phyloP scores from a whole-genome alignment of 106 monocot species.

The Ottelia alismoides region DNA sequence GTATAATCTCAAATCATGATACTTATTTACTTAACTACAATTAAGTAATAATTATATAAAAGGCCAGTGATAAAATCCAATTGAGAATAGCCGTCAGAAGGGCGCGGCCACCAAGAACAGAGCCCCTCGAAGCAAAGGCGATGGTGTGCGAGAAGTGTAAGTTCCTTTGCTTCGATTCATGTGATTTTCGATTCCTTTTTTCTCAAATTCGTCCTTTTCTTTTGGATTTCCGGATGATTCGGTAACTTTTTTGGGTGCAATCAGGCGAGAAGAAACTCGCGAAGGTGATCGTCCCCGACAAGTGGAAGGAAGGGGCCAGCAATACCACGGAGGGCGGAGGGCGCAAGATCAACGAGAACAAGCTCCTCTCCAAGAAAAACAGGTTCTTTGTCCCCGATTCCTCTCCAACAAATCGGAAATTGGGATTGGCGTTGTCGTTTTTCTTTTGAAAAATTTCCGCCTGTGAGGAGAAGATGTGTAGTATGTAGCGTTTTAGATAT shows the following conservation, averaged over 20 bases:
- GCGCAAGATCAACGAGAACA: slow-evolving; percentile 99
- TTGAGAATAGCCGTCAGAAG: neutral
- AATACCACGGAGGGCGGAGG: slow-evolving; percentile 93
- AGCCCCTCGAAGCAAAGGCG: neutral
- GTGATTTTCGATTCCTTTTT: neutral
- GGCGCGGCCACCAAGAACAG: neutral
- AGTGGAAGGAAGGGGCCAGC: slow-evolving; percentile 99
- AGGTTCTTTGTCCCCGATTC: slow-evolving; percentile 59
- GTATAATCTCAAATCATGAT: too few species aligned
- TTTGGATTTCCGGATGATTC: neutral
- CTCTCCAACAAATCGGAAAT: too few species aligned
- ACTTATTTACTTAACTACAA: too few species aligned
- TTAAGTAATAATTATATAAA: too few species aligned
- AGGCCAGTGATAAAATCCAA: too few species aligned
- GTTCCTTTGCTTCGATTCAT: neutral
- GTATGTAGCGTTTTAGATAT: too few species aligned
- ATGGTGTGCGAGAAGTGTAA: slow-evolving; percentile 99
- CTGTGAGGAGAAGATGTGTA: too few species aligned
- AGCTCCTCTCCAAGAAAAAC: slow-evolving; percentile 89
- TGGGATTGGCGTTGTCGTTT: too few species aligned
- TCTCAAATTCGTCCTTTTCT: neutral
- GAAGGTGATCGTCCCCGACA: slow-evolving; percentile 99
- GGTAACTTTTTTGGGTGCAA: neutral
- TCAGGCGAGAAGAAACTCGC: slow-evolving; percentile 98
- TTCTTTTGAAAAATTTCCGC: too few species aligned